These are phyloP conservation scores for Thraustochytrium striatum DNA, from an alignment of 352 stramenopile genomes.

Conservation along the genomic window DNA sequence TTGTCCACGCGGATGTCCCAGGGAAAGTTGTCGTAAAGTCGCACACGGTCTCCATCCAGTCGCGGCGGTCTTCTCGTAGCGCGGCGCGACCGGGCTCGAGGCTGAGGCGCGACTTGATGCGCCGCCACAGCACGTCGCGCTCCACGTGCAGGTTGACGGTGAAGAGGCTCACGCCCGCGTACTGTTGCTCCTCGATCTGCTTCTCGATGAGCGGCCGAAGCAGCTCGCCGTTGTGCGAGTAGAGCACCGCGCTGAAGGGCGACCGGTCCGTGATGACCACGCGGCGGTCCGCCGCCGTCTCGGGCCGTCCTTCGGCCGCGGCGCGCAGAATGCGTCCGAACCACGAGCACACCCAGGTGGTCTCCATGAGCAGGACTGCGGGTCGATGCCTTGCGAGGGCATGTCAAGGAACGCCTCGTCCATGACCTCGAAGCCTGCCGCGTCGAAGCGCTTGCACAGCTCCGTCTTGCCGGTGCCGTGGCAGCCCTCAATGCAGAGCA, in stretches of 20 bases:
- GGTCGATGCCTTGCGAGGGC: constrained; percentile 71
- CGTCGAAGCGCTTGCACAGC: constrained; percentile 68
- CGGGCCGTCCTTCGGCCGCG: constrained; percentile 56
- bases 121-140: constrained; percentile 67
- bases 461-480: constrained; percentile 76
- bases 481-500: constrained; percentile 71
- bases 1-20: constrained; percentile 73
- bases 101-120: constrained; percentile 65
- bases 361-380: constrained; percentile 84
- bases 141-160: constrained; percentile 74
- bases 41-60: constrained; percentile 75
- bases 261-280: constrained; percentile 77
- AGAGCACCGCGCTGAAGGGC: constrained; percentile 75
- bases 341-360: constrained; percentile 79
- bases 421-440: constrained; percentile 69
- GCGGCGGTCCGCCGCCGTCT: constrained; percentile 50
- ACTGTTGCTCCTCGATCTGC: constrained; percentile 71
- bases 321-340: constrained; percentile 76
- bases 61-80: constrained; percentile 73
- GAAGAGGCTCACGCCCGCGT: constrained; percentile 72
- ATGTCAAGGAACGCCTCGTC: constrained; percentile 81
- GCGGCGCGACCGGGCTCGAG: constrained; percentile 68
- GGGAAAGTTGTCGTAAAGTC: constrained; percentile 69
- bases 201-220: constrained; percentile 72
- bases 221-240: constrained; percentile 66